Evolutionary conservation across 371 early-diverging fungal species (phyloP).

Genomic region (Apophysomyces ossiformis): DNA sequence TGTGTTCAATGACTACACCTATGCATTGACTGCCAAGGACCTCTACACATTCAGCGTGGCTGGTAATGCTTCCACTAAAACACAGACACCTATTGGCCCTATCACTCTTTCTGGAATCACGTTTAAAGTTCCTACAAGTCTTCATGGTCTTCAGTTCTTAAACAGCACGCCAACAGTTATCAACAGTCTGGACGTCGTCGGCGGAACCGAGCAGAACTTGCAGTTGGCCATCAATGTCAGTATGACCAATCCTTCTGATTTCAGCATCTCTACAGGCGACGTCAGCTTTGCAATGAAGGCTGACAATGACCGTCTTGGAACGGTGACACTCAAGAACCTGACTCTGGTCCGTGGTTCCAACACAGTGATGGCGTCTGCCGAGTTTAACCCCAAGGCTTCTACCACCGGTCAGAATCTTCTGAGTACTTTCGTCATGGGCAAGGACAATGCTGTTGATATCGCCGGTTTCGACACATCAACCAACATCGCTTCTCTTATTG

Average conservation of each 20-base stretch:
- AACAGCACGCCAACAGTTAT: conserved; percentile 61
- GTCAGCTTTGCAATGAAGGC: conserved; percentile 53
- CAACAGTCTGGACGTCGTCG: conserved; percentile 62
- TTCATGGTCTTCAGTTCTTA: conserved; percentile 66
- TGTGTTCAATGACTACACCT: conserved; percentile 54
- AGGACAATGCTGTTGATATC: conserved; percentile 52
- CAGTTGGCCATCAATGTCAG: conserved; percentile 58
- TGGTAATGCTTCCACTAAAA: conserved; percentile 58
- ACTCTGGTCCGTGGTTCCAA: conserved; percentile 55
- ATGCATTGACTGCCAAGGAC: conserved; percentile 48
- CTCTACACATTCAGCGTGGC: conserved; percentile 52
- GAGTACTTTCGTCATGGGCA: conserved; percentile 61
- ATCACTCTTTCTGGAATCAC: conserved; percentile 60
- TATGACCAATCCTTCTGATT: conserved; percentile 64
- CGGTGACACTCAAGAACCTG: conserved; percentile 52
- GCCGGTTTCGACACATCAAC: conserved; percentile 53
- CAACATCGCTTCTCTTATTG: conserved; percentile 46
- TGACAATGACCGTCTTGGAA: conserved; percentile 45
- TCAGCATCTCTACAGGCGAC: conserved; percentile 62
- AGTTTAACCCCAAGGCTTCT: conserved; percentile 56
- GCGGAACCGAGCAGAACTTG: conserved; percentile 54
- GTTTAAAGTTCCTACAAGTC: conserved; percentile 55
- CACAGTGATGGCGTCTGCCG: conserved; percentile 45
- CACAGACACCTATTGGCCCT: conserved; percentile 63
- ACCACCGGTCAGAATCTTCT: conserved; percentile 54